Base-by-base conservation (phyloP, 1,139 yeast genomes). In the Candida frijolesensis region DNA sequence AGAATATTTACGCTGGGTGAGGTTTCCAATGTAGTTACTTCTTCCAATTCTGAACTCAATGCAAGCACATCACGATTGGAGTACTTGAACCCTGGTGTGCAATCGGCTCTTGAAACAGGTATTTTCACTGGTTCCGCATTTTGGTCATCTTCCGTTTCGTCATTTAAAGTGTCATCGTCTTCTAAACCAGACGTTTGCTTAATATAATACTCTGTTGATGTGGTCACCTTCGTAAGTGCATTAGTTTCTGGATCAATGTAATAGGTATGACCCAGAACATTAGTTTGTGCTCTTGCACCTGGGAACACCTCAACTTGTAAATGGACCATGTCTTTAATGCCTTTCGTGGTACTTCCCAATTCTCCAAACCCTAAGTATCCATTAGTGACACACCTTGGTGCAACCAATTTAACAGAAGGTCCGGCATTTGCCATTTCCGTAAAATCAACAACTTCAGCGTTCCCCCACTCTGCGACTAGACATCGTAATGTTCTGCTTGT, bases 291-390 rank as follows among this genome's bases (percentile, higher is more conserved):
- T 54, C 83, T 80, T 0, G 80, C 78, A 4, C 87, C 86, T 0
- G 94, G 89, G 58, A 71, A 88, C 0, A 87, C 84, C 56, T 85
- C 89, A 0, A 87, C 84, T 15, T 68, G 66, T n/a, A 83, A 49
- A 54, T 37, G 49, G 30, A 47, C 37, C 29, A 45, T 54, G 10
- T 59, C 57, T 1, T 52, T 43, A 2, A 51, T 55, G 7, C 57
- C 57, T 18, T 54, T 56, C 7, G 18, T 22, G 9, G n/a, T n/a
- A 14, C 44, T 11, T 51, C 61, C 19, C 51, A 58, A 46, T 64
- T 61, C 11, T 60, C 59, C 84, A 34, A 81, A 60, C 4, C 74
- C 63, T 11, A 82, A 61, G 8, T 54, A 53, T 1, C 83, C 83
- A 18, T 61, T 60, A 58, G 66, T 78, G 9, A 63, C 54, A 15